phyloP scores from a whole-genome alignment of 2,329 filamentous ascomycete genomes.

The Diplodia mutila region DNA sequence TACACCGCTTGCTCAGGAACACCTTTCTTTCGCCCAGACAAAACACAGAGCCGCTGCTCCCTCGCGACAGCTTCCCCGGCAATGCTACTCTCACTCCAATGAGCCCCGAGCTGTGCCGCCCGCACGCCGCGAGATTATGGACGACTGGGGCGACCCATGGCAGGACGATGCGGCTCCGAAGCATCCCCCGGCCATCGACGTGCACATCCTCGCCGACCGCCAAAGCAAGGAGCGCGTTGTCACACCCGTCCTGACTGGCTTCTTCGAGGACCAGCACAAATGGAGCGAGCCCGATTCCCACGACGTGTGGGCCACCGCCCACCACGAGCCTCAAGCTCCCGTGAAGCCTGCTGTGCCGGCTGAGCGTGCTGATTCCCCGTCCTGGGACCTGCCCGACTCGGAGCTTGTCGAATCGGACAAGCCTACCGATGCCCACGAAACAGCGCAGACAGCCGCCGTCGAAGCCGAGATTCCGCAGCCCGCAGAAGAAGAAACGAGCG shows the following conservation, averaged over 20 bases:
- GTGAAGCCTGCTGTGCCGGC: background rate
- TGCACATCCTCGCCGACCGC: slow-evolving; percentile 5
- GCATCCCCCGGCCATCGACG: slow-evolving; percentile 28
- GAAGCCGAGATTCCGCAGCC: background rate
- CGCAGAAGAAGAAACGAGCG: slow-evolving; percentile 5
- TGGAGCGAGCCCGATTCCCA: slow-evolving; percentile 41
- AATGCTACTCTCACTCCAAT: slow-evolving; percentile 14
- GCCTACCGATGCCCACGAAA: background rate
- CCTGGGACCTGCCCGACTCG: slow-evolving; percentile 1
- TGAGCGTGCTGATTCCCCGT: background rate
- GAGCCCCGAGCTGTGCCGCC: slow-evolving; percentile 1
- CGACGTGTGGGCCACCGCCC: slow-evolving; percentile 34
- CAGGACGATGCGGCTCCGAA: slow-evolving; percentile 38
- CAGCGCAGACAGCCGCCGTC: background rate
- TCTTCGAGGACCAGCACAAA: slow-evolving; percentile 42
- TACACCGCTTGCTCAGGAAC: slow-evolving; percentile 23
- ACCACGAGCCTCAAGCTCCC: background rate
- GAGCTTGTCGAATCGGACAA: background rate
- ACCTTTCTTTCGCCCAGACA: slow-evolving; percentile 5
- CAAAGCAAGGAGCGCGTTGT: slow-evolving; percentile 30
- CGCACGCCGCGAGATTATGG: slow-evolving; percentile 40
- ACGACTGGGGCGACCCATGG: slow-evolving; percentile 49
- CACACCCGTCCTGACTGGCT: slow-evolving; percentile 19
- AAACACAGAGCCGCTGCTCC: background rate
- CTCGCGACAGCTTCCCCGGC: background rate